Conservation (phyloP, 345 rosid species). For the Psidium guajava region DNA sequence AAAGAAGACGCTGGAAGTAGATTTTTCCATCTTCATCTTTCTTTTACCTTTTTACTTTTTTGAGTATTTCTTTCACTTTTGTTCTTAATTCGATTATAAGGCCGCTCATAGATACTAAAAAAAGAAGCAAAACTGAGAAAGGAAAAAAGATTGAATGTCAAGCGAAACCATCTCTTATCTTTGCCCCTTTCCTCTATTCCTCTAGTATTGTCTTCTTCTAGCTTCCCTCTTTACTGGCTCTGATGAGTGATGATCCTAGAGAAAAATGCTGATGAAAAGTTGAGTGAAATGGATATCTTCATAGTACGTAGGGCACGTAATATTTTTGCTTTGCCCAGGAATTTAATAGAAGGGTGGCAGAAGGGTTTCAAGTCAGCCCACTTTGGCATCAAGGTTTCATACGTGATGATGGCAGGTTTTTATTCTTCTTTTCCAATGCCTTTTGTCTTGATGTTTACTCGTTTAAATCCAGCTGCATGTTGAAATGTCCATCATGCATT, state of each 20-base stretch:
- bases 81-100: background rate
- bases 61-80: background rate
- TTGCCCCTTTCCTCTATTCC: background rate
- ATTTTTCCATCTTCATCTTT: background rate
- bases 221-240: background rate
- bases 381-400: constrained; percentile 94
- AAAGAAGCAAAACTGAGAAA: background rate
- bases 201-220: background rate
- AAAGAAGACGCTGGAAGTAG: background rate
- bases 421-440: background rate
- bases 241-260: background rate
- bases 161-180: background rate
- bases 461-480: background rate
- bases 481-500: background rate
- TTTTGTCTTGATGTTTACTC: background rate
- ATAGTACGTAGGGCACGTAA: background rate
- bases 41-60: background rate
- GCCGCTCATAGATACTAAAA: background rate
- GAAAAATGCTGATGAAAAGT: background rate
- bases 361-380: constrained; percentile 95
- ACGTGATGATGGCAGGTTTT: constrained; percentile 58
- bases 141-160: background rate
- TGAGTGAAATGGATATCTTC: background rate
- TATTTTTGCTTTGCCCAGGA: constrained; percentile 35
- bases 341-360: constrained; percentile 49